Base-by-base conservation (phyloP, 83 land plant genomes). In the Diphasiastrum complanatum region DNA sequence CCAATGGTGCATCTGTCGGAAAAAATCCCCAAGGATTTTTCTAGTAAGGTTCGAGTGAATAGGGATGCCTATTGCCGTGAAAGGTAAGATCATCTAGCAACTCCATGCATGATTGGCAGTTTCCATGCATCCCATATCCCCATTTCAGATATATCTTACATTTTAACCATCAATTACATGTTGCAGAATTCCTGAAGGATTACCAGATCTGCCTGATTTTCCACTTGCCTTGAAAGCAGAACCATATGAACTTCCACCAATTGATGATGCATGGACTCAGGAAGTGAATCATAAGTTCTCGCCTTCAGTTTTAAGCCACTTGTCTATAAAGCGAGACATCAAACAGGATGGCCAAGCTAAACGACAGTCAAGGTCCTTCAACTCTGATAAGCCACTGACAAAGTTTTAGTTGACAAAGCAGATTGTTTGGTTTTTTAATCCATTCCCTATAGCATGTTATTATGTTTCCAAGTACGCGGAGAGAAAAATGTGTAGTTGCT, bases 141-240 rank as follows among this genome's bases (percentile, higher is more conserved):
- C 8, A 8, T 40, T 8, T 8, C 16, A 40, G 8, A 40, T 40
- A 40, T 40, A 40, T 40, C 8, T 40, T 8, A 8, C 16, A 8
- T 8, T 40, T 8, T 8, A 40, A 16, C 16, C 8, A 8, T 40
- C 16, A 40, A 40, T 40, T 8, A 40, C 16, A 8, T 40, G 12
- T 47, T 68, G 67, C 83, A 89, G 95, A 65, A 65, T 36, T 51
- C 66, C 66, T 5, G 76, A 64, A 4, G 46, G 45, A 25, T 53
- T 80, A 58, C 89, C 93, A 4, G 83, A 86, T 29, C 71, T 86
- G 36, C 97, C 97, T 25, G 89, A 84, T 20, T 91, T 91, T 53
- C 75, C 75, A 20, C 63, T 91, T 26, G 79, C 97, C 26, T 51
- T 91, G 43, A 75, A 62, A 53, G 86, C 92, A 0, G 84, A 82